phyloP scores from a whole-genome alignment of 495 filamentous ascomycete species.

The Usnea hakonensis region DNA sequence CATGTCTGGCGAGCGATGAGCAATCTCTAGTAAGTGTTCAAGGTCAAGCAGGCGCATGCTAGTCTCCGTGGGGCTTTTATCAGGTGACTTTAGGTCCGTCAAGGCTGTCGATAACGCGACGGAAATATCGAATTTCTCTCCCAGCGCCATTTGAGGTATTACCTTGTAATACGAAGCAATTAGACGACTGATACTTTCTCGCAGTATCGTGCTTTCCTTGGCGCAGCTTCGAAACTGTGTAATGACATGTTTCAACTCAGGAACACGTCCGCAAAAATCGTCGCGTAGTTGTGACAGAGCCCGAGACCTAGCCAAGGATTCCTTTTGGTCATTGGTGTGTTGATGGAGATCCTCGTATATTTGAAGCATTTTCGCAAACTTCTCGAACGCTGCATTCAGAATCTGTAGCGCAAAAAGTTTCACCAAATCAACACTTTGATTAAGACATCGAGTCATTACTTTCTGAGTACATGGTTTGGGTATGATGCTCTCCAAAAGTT shows the following conservation, averaged over 20 bases:
- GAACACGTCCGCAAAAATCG: slow-evolving; percentile 72
- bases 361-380: slow-evolving; percentile 54
- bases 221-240: slow-evolving; percentile 56
- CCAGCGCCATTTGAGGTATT: slow-evolving; percentile 68
- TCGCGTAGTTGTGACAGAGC: slow-evolving; percentile 55
- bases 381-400: slow-evolving; percentile 67
- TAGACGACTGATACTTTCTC: slow-evolving; percentile 67
- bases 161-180: slow-evolving; percentile 74
- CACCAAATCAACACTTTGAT: slow-evolving; percentile 63
- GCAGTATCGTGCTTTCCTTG: slow-evolving; percentile 61
- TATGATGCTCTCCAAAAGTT: slow-evolving; percentile 72
- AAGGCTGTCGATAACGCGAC: slow-evolving; percentile 60
- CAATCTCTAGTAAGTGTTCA: slow-evolving; percentile 68
- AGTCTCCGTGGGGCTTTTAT: slow-evolving; percentile 40
- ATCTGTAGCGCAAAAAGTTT: slow-evolving; percentile 77
- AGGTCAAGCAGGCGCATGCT: slow-evolving; percentile 57
- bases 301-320: slow-evolving; percentile 47
- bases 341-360: slow-evolving; percentile 32
- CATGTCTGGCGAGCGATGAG: slow-evolving; percentile 67
- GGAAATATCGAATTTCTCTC: slow-evolving; percentile 81
- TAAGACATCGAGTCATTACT: slow-evolving; percentile 66
- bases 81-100: slow-evolving; percentile 33
- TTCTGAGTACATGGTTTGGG: slow-evolving; percentile 76
- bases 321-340: neutral
- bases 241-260: slow-evolving; percentile 69